Evolutionary conservation across 1,139 yeast species (phyloP), one percentile per base, ranked within the genome.

Genomic region (Sugiyamaella novakii): DNA sequence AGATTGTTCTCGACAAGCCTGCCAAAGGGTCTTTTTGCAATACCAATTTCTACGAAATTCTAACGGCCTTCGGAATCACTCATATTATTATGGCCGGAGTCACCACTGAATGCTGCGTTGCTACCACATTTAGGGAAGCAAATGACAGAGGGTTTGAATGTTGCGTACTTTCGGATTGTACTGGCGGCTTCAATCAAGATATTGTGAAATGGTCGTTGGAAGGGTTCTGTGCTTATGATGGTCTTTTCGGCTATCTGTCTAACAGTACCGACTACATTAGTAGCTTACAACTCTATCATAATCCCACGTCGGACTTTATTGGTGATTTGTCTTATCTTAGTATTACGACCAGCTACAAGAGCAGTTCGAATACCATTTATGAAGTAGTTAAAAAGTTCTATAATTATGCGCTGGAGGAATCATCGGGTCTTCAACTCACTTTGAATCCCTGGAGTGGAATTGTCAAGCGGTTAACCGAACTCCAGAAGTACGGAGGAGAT

Each of bases 1-100:
- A 63, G 45, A 47, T 59, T 14, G 57, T 63, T 3, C 54, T 63
- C 18, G 67, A 63, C 49, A 63, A 63, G 44, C 66, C 67, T 3
- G 67, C 66, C 14, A 63, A 63, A 46, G 67, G 67, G 5, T 60
- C 63, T 0, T 63, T 63, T 43, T 63, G 62, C 48, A 63, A 63
- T 49, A 63, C 67, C 4, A 62, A 61, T 34, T 48, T 63, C n/a
- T 62, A 61, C 34, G 62, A 61, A 46, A 50, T 56, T 7, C 53
- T 63, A 12, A 62, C 61, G 3, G 54, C 65, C 2, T 46, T 62
- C 12, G 67, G 67, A 5, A 47, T 63, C 8, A 62, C 67, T 3
- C 65, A 61, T 45, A 30, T 63, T 24, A 36, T 63, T 19, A 46
- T 63, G 10, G 52, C 61, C 18, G 67, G 67, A 2, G 67, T 63